These are phyloP conservation scores for Clonostachys chloroleuca DNA, from an alignment of 2,329 filamentous ascomycete genomes.

Conservation along the genomic window DNA sequence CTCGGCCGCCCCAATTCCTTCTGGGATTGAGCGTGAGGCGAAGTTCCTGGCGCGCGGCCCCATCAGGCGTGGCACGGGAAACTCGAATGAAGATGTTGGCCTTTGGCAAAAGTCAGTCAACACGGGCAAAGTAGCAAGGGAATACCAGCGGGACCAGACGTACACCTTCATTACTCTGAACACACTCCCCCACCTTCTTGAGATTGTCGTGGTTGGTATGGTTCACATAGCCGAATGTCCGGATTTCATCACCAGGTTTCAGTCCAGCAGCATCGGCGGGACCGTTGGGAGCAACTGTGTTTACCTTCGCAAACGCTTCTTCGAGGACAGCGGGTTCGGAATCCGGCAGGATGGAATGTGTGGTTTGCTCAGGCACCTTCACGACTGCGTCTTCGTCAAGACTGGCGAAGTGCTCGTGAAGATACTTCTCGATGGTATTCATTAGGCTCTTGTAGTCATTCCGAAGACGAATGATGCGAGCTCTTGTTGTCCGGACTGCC, in stretches of 20 bases:
- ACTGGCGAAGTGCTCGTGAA: conserved; percentile 88
- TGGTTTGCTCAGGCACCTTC: conserved; percentile 9
- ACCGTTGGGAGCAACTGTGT: conserved; percentile 71
- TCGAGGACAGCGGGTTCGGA: conserved; percentile 12
- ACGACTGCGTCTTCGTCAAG: conserved; percentile 46
- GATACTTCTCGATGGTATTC: conserved; percentile 72
- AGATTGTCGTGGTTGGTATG: conserved; percentile 82
- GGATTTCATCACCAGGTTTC: conserved; percentile 74
- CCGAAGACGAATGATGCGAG: conserved; percentile 81
- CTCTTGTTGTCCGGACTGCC: conserved; percentile 84
- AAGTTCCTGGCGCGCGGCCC: conserved; percentile 48
- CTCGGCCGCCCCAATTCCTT: conserved; percentile 84
- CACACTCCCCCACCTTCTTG: conserved; percentile 80
- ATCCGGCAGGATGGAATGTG: conserved; percentile 2
- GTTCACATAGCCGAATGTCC: conserved; percentile 81
- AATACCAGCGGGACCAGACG: conserved; percentile 26
- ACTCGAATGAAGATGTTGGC: conserved; percentile 63
- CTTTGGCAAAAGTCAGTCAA: not conserved
- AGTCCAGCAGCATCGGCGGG: conserved; percentile 82
- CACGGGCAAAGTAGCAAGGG: too few relatives aligned
- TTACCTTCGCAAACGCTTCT: conserved; percentile 75
- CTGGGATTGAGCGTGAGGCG: conserved; percentile 71
- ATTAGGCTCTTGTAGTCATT: conserved; percentile 95
- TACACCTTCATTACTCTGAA: conserved; percentile 87
- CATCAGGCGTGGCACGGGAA: conserved; percentile 37